Conservation (phyloP, 2,329 filamentous ascomycete genomes). For the Verticillium isaacii region DNA sequence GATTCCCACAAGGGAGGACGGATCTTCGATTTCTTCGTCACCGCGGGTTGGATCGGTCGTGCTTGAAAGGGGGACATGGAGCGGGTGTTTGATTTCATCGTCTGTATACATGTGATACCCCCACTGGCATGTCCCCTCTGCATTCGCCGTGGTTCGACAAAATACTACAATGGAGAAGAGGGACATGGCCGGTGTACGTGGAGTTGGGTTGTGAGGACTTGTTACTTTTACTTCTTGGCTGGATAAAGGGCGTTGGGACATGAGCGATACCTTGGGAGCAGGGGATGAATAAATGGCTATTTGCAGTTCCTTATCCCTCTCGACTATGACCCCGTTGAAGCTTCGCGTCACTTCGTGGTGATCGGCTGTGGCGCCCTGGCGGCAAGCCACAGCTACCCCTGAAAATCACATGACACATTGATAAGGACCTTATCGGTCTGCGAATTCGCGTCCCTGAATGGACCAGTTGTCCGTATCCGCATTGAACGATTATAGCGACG, state of each 20-base stretch:
- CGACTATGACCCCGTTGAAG: not conserved
- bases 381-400: not conserved
- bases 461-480: not conserved
- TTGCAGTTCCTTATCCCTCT: not conserved
- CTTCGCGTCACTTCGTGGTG: too few relatives aligned
- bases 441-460: not conserved
- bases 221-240: not conserved
- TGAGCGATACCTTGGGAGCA: not conserved
- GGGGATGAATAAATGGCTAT: not conserved
- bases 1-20: constrained; percentile 80
- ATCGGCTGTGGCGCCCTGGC: not conserved
- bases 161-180: not conserved
- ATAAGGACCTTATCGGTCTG: not conserved
- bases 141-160: not conserved
- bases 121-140: not conserved
- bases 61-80: constrained; percentile 40
- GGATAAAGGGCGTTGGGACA: not conserved
- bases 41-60: constrained; percentile 87
- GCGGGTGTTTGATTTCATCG: not conserved
- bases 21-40: constrained; percentile 93
- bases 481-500: not conserved
- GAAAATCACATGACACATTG: not conserved
- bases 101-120: not conserved
- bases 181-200: not conserved
- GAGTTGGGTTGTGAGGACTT: not conserved